Evolutionary conservation across 192 early-diverging fungal genomes (phyloP).

Genomic region (Mortierella antarctica): DNA sequence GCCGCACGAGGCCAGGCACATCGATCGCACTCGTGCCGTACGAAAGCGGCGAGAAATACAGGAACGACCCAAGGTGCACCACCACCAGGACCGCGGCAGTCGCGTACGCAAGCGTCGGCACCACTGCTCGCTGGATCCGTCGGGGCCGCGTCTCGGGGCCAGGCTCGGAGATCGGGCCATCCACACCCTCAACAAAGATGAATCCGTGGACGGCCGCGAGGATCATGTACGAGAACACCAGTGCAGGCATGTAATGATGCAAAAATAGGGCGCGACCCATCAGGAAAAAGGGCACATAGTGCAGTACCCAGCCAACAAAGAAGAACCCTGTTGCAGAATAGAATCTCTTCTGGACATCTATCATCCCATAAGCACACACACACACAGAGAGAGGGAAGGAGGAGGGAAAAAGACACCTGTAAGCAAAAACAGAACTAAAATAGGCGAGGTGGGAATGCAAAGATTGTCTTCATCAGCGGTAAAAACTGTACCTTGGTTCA

Average conservation of each 20-base stretch:
- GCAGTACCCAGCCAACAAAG: slow-evolving; percentile 84
- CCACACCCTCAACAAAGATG: slow-evolving; percentile 71
- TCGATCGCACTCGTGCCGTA: slow-evolving; percentile 82
- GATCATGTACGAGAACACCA: slow-evolving; percentile 83
- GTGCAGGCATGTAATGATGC: slow-evolving; percentile 94
- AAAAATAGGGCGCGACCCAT: slow-evolving; percentile 94
- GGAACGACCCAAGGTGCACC: slow-evolving; percentile 70
- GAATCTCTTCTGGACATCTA: slow-evolving; percentile 70
- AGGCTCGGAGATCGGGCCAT: slow-evolving; percentile 55
- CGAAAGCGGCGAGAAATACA: slow-evolving; percentile 86
- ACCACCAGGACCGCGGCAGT: slow-evolving; percentile 57
- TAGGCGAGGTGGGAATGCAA: slow-evolving; percentile 1
- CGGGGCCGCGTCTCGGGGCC: slow-evolving; percentile 49
- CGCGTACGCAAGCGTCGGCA: slow-evolving; percentile 44
- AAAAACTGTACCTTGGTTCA: slow-evolving; percentile 60
- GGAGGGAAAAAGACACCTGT: background rate
- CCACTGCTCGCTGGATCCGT: slow-evolving; percentile 50
- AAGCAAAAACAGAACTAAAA: background rate
- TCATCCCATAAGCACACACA: slow-evolving; percentile 8
- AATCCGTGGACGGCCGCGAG: slow-evolving; percentile 83
- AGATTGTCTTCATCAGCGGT: slow-evolving; percentile 44
- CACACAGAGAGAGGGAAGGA: background rate
- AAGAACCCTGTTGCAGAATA: slow-evolving; percentile 81
- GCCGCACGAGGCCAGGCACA: slow-evolving; percentile 65
- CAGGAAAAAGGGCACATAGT: slow-evolving; percentile 92